These are phyloP conservation scores for Ganoderma leucocontextum DNA, from an alignment of 1,284 basidiomycete genomes.

Conservation along the genomic window DNA sequence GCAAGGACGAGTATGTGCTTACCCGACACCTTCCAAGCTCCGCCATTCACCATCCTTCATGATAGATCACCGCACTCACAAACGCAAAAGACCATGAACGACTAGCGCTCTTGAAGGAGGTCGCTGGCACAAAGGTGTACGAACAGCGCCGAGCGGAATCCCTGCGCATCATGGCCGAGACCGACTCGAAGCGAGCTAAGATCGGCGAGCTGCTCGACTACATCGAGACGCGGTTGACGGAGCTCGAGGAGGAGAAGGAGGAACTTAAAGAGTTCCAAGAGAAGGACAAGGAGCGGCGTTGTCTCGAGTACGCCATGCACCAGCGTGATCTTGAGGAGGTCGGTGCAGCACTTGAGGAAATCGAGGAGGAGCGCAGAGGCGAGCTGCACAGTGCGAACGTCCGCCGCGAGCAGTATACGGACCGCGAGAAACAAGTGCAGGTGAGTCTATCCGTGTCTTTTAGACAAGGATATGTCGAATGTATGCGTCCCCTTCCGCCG, in stretches of 20 bases:
- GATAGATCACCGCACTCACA: slow-evolving; percentile 92
- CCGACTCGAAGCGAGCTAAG: slow-evolving; percentile 91
- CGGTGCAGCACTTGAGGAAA: slow-evolving; percentile 80
- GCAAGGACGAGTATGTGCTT: slow-evolving; percentile 84
- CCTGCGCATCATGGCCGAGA: slow-evolving; percentile 95
- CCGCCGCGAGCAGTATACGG: slow-evolving; percentile 82
- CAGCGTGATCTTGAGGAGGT: slow-evolving; percentile 93
- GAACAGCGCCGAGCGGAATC: slow-evolving; percentile 95
- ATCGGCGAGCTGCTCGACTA: slow-evolving; percentile 91
- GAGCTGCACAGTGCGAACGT: slow-evolving; percentile 89
- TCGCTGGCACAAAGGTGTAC: slow-evolving; percentile 98
- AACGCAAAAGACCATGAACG: slow-evolving; percentile 98
- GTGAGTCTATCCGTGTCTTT: slow-evolving; percentile 48
- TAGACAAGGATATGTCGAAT: background rate
- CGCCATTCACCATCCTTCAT: background rate
- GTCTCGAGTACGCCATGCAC: slow-evolving; percentile 95
- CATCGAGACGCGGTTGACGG: slow-evolving; percentile 89
- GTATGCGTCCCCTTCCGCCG: slow-evolving; percentile 1
- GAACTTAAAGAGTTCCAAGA: slow-evolving; percentile 97
- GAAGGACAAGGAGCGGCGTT: slow-evolving; percentile 94
- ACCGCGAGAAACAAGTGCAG: slow-evolving; percentile 85
- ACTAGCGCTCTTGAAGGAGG: slow-evolving; percentile 94
- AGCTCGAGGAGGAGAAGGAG: slow-evolving; percentile 97
- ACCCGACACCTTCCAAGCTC: too few relatives aligned
- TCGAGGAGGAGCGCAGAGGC: slow-evolving; percentile 83